A percentile compares a stretch with the other conserved stretches of the same genome.
phyloP scores from a whole-genome alignment of 768 basidiomycete species.

The Asterophora lycoperdoides region DNA sequence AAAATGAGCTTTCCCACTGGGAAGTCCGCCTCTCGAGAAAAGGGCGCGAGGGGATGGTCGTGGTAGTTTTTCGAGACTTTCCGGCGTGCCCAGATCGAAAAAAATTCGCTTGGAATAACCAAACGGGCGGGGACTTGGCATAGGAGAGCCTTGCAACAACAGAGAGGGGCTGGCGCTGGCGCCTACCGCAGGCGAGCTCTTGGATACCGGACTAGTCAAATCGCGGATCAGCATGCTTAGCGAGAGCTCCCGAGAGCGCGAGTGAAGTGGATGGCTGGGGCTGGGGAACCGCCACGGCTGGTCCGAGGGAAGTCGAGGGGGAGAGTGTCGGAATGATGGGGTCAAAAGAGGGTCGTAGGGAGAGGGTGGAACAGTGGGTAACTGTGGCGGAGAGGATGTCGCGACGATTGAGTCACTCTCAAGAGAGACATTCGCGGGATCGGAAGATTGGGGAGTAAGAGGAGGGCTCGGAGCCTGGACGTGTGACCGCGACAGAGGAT shows the following conservation, averaged over 20 bases:
- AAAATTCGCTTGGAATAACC: conserved; percentile 16
- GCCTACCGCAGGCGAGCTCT: conserved; percentile 23
- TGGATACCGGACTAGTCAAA: conserved; percentile 43
- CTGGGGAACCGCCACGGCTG: conserved; percentile 83
- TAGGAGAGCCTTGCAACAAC: conserved; percentile 32
- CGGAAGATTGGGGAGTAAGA: conserved; percentile 34
- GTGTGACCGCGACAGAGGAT: conserved; percentile 15
- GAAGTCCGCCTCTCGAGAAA: conserved; percentile 29
- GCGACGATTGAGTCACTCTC: conserved; percentile 19
- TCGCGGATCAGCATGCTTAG: conserved; percentile 60
- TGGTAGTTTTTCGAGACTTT: conserved; percentile 28
- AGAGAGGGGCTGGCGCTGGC: conserved; percentile 33
- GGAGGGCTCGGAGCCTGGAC: conserved; percentile 32
- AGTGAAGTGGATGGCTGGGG: conserved; percentile 74
- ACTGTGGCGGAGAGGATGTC: conserved; percentile 28
- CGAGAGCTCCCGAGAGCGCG: conserved; percentile 57
- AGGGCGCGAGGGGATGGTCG: conserved; percentile 37
- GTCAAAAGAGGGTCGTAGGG: conserved; percentile 75
- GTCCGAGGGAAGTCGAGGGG: conserved; percentile 67
- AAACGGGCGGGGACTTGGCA: conserved; percentile 22
- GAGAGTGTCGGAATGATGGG: conserved; percentile 75
- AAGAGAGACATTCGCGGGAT: conserved; percentile 20
- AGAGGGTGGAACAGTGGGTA: conserved; percentile 50
- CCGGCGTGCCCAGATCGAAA: conserved; percentile 28
- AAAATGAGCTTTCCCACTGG: conserved; percentile 28